Evolutionary conservation across 169 alveolate genomes (phyloP), one percentile per base, ranked within the genome.

Genomic region (Eimeria mitis): DNA sequence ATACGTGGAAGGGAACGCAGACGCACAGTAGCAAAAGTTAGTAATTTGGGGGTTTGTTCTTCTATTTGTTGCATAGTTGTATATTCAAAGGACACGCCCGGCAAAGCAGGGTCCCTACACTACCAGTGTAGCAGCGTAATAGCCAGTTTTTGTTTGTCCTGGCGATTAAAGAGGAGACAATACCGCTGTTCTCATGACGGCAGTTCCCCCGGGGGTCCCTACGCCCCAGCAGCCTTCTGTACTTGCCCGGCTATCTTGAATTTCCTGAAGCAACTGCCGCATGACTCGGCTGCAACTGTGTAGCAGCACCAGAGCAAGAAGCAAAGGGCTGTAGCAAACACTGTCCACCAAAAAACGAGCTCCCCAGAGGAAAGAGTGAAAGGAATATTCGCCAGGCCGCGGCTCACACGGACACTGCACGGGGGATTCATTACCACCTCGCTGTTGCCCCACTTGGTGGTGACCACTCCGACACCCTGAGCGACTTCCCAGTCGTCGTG

Each of bases 271-370:
- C 92, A 85, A 44, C 61, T 56, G 13, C 81, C 81, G 88, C 96
- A 92, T 0, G 89, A 65, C 73, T 92, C 96, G 42, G 88, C 63
- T 59, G 79, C 87, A 44, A 94, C 96, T 21, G 89, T 94, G 65
- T 94, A 94, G 94, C 96, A 94, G 89, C 96, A 94, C 96, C 96
- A 94, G 4, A 70, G 65, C n/a, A 94, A 75, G 47, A 76, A 56
- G 25, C 73, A 52, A 9, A 83, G 47, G 11, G 78, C 79, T 37
- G 73, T 28, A 40, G 96, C 96, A 40, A 94, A 94, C 59, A 94
- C 54, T 8, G 90, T 70, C 96, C 96, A 94, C 96, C 96, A 94
- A 49, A 94, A 21, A 59, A 94, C 63, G 63, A 94, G 65, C 81
- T 94, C 94, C 37, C 96, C 96, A n/a, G 94, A 81, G 31, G 94